Base-by-base conservation (phyloP, 768 basidiomycete species). In the Lactarius pseudohatsudake region DNA sequence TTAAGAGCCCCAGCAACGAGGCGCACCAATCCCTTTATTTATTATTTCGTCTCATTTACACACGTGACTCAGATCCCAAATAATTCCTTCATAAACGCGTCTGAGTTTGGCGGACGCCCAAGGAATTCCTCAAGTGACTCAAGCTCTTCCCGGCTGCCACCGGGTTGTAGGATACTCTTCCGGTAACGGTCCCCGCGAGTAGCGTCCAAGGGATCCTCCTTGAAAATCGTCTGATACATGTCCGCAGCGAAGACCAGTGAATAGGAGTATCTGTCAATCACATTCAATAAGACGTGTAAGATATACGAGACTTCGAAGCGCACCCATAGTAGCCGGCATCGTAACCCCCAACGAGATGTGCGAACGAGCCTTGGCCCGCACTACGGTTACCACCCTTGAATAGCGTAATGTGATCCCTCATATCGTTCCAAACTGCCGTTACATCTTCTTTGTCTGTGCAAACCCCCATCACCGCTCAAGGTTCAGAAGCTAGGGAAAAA, bases 141-240 rank as follows among this genome's bases (percentile, higher is more conserved):
- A 64, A 86, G 76, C 71, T 94, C 93, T 68, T 95, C 92, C 15
- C 89, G 84, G 69, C 87, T 90, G 32, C 90, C 91, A 30, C 93
- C 92, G 9, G 84, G 83, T 38, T 78, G 75, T 20, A 95, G 81
- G 67, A 96, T 94, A 75, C 86, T 86, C 66, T 90, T 82, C 3
- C 92, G 84, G 74, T 95, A 96, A 30, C 76, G 78, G 68, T 81
- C 79, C 4, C 93, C 92, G 18, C 85, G 83, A 28, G 75, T 77
- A 0, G 89, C 85, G 72, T 88, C 85, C 64, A 95, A 79, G 22
- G 92, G 92, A 71, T 91, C 89, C 36, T 80, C 79, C 72, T 90
- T 88, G 80, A 95, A 95, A n/a, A 94, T 83, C 1, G 91, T 89
- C 30, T 84, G 76, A 68, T 83, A 86, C 84, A 85, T 86, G 76